These are phyloP conservation scores for Mycena citricolor DNA, from an alignment of 1,284 basidiomycete species.

Conservation along the genomic window DNA sequence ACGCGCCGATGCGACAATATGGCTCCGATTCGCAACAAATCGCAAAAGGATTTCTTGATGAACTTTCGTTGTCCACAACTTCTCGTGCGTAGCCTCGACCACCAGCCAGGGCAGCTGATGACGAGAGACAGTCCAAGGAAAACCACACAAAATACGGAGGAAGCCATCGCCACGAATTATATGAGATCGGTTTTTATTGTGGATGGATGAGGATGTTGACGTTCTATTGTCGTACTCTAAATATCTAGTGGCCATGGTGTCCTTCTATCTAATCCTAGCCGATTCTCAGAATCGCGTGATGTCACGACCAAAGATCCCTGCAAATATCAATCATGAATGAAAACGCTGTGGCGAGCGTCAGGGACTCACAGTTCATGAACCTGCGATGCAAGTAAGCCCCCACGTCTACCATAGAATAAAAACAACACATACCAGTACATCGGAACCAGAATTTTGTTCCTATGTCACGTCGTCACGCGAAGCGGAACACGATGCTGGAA, in stretches of 20 bases:
- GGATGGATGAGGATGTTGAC: slow-evolving; percentile 8
- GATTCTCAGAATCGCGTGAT: slow-evolving; percentile 66
- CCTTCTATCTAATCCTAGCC: background rate
- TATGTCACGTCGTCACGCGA: background rate
- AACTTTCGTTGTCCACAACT: no score
- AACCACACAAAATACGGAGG: slow-evolving; percentile 18
- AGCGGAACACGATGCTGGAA: background rate
- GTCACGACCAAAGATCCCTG: slow-evolving; percentile 80
- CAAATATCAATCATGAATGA: slow-evolving; percentile 25
- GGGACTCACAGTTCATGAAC: slow-evolving; percentile 57
- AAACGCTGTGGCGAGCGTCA: background rate
- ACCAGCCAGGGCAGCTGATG: no score
- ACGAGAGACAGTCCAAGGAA: no score
- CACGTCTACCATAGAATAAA: slow-evolving; percentile 5
- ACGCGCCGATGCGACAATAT: background rate
- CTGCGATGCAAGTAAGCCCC: slow-evolving; percentile 25
- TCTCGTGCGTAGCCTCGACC: no score
- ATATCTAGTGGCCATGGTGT: slow-evolving; percentile 8
- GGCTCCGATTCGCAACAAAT: slow-evolving; percentile 11
- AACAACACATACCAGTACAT: slow-evolving; percentile 60
- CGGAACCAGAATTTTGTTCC: slow-evolving; percentile 75
- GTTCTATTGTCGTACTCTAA: slow-evolving; percentile 3
- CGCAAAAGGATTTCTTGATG: slow-evolving; percentile 48
- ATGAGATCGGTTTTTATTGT: no score
- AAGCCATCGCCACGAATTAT: slow-evolving; percentile 21